phyloP scores from a whole-genome alignment of 176 grass and related monocot genomes.

The Carex parvula region DNA sequence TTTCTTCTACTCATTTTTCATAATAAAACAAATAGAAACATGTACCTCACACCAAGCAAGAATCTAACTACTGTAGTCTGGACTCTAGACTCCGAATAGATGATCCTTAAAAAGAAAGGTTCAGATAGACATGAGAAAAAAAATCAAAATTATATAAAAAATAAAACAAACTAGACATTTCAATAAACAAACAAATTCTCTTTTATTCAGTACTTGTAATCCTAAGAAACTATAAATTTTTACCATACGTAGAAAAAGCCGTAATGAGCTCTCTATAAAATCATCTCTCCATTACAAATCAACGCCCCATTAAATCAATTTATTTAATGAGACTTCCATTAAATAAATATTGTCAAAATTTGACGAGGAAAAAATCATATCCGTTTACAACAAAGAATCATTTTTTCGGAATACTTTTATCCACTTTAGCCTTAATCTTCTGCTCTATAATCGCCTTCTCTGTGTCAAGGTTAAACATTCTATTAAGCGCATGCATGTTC shows the following conservation, averaged over 20 bases:
- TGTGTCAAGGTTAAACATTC: constrained; percentile 75
- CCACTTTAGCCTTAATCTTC: constrained; percentile 92
- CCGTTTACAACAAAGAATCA: background rate
- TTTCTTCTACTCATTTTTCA: background rate
- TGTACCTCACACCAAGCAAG: background rate
- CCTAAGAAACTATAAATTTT: background rate
- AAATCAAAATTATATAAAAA: background rate
- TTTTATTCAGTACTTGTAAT: constrained; percentile 4
- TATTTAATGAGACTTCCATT: background rate
- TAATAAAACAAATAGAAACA: background rate
- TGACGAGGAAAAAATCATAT: constrained; percentile 18
- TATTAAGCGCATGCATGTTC: constrained; percentile 86
- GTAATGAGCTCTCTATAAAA: background rate
- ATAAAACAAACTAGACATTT: background rate
- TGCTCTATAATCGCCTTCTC: constrained; percentile 74
- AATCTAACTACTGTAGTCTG: background rate
- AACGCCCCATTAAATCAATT: background rate
- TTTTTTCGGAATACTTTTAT: constrained; percentile 37
- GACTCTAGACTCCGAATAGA: background rate
- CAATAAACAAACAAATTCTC: constrained; percentile 7
- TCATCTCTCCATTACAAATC: background rate
- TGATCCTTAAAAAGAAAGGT: background rate
- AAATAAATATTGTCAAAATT: constrained; percentile 6
- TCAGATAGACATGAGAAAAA: background rate
- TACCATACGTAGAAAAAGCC: background rate